A percentile compares a stretch with the other conserved stretches of the same genome.
Conservation (phyloP, 2,329 filamentous ascomycete genomes). For the Zymoseptoria ardabiliae region DNA sequence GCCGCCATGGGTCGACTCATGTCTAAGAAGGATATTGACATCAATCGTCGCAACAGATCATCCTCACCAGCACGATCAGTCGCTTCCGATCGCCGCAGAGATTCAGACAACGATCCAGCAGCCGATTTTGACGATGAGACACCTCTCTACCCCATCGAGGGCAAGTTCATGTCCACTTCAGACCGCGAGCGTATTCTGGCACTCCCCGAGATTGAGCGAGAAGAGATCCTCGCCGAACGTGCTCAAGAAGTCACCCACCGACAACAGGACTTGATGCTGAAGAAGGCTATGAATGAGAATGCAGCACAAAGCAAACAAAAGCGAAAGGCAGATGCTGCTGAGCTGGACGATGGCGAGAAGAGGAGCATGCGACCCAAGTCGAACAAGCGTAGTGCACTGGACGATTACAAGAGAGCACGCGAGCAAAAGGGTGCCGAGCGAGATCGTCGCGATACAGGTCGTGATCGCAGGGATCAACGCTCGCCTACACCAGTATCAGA, state of each 20-base stretch:
- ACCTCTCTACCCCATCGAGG: constrained; percentile 75
- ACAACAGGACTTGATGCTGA: constrained; percentile 73
- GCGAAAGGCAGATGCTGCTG: constrained; percentile 71
- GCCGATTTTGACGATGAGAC: constrained; percentile 47
- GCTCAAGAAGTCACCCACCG: constrained; percentile 74
- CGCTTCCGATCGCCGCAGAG: constrained; percentile 51
- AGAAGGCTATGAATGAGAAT: constrained; percentile 55
- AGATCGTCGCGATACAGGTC: constrained; percentile 13
- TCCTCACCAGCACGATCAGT: constrained; percentile 46
- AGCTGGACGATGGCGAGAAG: constrained; percentile 72
- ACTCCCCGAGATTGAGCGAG: constrained; percentile 84
- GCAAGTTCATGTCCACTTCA: constrained; percentile 59
- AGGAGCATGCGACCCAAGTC: constrained; percentile 39
- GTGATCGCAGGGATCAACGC: constrained; percentile 40
- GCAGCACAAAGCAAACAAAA: constrained; percentile 55
- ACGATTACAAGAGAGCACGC: constrained; percentile 56
- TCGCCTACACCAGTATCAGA: constrained; percentile 34
- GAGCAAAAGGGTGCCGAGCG: constrained; percentile 55
- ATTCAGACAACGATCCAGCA: not conserved
- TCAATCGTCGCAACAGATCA: constrained; percentile 13
- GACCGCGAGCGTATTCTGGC: constrained; percentile 61
- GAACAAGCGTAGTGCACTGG: constrained; percentile 58
- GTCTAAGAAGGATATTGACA: not conserved
- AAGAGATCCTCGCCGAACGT: constrained; percentile 82
- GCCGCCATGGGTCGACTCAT: constrained; percentile 1